Conservation (phyloP, 371 early-diverging fungal genomes). For the Mortierella sp. region DNA sequence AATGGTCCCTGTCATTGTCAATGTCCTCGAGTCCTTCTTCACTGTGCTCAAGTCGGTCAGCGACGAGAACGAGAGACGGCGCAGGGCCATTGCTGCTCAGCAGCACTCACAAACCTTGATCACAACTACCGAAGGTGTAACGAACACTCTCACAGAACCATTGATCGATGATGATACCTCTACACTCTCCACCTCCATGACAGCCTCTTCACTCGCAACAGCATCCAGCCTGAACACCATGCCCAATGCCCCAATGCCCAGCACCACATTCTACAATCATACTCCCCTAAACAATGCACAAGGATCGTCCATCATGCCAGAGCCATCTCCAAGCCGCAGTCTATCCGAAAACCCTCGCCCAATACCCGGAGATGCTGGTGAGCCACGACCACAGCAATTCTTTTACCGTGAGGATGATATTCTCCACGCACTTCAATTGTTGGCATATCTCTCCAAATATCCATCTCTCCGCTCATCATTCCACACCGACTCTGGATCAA, state of each 20-base stretch:
- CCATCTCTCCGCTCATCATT: conserved; percentile 74
- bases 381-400: conserved; percentile 41
- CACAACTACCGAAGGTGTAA: conserved; percentile 15
- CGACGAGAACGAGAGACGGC: conserved; percentile 67
- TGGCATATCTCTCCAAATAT: conserved; percentile 90
- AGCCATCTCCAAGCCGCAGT: conserved; percentile 11
- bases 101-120: conserved; percentile 35
- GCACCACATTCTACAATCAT: conserved; percentile 20
- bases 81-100: conserved; percentile 29
- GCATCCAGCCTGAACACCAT: conserved; percentile 17
- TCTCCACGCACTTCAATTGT: conserved; percentile 83
- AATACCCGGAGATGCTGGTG: conserved; percentile 29
- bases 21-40: conserved; percentile 78
- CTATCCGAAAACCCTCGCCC: conserved; percentile 14
- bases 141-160: too few species aligned
- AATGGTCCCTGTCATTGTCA: conserved; percentile 80
- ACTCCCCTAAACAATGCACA: conserved; percentile 3
- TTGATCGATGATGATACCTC: too few species aligned
- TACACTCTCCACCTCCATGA: conserved; percentile 14
- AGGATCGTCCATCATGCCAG: conserved; percentile 12
- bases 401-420: conserved; percentile 87
- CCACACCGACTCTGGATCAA: conserved; percentile 67
- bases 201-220: conserved; percentile 13
- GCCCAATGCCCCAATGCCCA: conserved; percentile 14
- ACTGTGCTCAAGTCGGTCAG: conserved; percentile 67